Evolutionary conservation across 768 basidiomycete genomes (phyloP).

Genomic region (Melanogaster broomeanus): DNA sequence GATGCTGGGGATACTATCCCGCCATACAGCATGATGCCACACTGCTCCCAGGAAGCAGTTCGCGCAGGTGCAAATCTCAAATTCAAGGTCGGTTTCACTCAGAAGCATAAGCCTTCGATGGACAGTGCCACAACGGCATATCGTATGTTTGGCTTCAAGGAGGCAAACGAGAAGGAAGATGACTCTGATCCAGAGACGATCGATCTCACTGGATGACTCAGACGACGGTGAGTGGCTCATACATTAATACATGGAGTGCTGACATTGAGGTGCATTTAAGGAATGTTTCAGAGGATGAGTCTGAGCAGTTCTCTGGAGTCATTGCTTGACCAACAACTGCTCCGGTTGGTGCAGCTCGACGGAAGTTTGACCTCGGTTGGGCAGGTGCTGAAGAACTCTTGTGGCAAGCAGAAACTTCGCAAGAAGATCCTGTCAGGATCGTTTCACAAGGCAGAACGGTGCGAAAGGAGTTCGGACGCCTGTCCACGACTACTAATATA

Average conservation of each 20-base stretch:
- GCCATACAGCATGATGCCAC: conserved; percentile 45
- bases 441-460: conserved; percentile 36
- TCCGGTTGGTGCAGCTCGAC: conserved; percentile 51
- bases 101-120: conserved; percentile 58
- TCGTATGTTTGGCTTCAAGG: conserved; percentile 50
- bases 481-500: neutral
- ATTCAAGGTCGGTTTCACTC: conserved; percentile 66
- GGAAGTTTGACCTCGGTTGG: conserved; percentile 61
- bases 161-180: conserved; percentile 34
- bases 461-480: neutral
- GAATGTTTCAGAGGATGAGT: conserved; percentile 59
- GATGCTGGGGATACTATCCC: conserved; percentile 56
- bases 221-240: neutral
- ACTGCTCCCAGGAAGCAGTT: conserved; percentile 37
- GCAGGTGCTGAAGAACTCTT: conserved; percentile 63
- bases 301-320: conserved; percentile 64
- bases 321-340: conserved; percentile 56
- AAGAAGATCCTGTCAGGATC: conserved; percentile 42
- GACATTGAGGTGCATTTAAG: conserved; percentile 38
- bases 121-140: conserved; percentile 49
- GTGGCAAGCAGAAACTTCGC: conserved; percentile 45
- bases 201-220: neutral
- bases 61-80: conserved; percentile 37
- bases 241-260: neutral
- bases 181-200: neutral